Evolutionary conservation across 2,329 filamentous ascomycete species (phyloP), one percentile per base, ranked within the genome.

Genomic region (Pseudogymnoascus sp.): DNA sequence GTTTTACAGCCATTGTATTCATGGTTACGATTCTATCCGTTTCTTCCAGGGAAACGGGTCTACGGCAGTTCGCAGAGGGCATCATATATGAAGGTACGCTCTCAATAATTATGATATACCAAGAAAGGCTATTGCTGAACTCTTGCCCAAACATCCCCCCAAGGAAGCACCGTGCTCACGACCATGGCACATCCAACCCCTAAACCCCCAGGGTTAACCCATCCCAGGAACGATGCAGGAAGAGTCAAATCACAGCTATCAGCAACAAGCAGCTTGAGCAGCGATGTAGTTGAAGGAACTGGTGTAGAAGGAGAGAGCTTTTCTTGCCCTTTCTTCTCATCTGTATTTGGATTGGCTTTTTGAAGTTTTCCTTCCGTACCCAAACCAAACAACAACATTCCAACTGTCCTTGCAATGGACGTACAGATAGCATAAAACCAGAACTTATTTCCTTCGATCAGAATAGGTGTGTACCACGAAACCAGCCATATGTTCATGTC

Each of bases 401-500:
- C 31, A 53, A 64, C 26, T 53, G n/a, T 53, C 26, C 62, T 53
- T 11, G 28, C n/a, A 24, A 64, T 62, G 16, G 62, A 64, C 22
- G 19, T 24, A 16, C 60, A 53, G 38, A 64, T 64, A 43, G 38
- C 62, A 53, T 64, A 64, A 19, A 64, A 64, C 62, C 62, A 64
- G 38, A 64, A 62, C 38, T 64, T 64, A 46, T 62, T 64, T 22
- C 35, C 62, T 38, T 64, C 62, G 1, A 64, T 22, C 38, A 64
- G 59, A 50, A 64, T 16, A 35, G 35, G 24, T 26, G 31, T 64
- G 61, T 64, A 64, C 62, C 62, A 64, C 12, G 62, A 24, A 31
- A 64, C 62, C 37, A 61, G 60, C 62, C 62, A 64, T 60, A 64
- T 61, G 24, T 62, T 62, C 62, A 64, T 64, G 35, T 64, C 62